Evolutionary conservation across 164 flowering plant genomes (phyloP).

Genomic region (Liriodendron chinense): DNA sequence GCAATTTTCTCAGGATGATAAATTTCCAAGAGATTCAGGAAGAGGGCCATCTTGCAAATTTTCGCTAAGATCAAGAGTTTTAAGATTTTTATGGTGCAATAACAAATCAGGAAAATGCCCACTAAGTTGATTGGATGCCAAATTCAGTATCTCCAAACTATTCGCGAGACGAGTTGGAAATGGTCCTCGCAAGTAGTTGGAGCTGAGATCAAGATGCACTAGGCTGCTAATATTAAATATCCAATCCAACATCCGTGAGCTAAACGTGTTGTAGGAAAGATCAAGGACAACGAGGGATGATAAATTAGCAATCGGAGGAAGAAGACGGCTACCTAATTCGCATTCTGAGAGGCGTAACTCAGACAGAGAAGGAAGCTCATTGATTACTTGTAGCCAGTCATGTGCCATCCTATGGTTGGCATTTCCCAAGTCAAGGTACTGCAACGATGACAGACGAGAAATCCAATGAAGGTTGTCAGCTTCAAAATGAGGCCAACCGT

Average conservation of each 20-base stretch:
- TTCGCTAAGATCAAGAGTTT: neutral
- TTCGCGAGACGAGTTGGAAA: neutral
- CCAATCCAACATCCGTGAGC: neutral
- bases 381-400: neutral
- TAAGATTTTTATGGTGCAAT: neutral
- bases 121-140: too few relatives aligned
- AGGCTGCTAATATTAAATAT: neutral
- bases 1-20: neutral
- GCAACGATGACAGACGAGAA: constrained; percentile 4
- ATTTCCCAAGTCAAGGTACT: constrained; percentile 1
- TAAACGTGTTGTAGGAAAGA: neutral
- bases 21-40: neutral
- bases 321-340: neutral
- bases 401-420: neutral
- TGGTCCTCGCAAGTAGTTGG: neutral
- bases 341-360: neutral
- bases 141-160: too few relatives aligned
- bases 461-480: constrained; percentile 10
- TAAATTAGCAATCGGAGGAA: neutral
- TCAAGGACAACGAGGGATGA: neutral
- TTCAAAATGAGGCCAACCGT: too few relatives aligned
- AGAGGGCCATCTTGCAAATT: neutral
- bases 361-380: neutral
- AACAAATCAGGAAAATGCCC: neutral
- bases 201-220: neutral